phyloP scores from a whole-genome alignment of 2,329 filamentous ascomycete genomes.

The Fusarium illudens region DNA sequence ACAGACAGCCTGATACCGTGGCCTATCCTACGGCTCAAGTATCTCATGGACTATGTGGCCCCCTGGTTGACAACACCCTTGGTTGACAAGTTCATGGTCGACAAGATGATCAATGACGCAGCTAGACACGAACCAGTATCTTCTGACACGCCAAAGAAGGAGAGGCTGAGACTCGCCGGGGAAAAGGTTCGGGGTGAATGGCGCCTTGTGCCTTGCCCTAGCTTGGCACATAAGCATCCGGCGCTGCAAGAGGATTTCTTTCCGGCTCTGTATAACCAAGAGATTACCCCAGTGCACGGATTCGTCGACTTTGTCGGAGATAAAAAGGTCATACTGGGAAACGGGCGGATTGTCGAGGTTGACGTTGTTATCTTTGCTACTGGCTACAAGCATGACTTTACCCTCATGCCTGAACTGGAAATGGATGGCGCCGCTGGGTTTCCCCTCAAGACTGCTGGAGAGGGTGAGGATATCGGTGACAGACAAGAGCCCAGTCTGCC shows the following conservation, averaged over 20 bases:
- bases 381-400: background rate
- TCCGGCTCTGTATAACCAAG: background rate
- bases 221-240: conserved; percentile 1
- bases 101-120: background rate
- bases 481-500: background rate
- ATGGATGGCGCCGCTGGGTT: background rate
- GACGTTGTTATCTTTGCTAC: conserved; percentile 5
- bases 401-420: background rate
- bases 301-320: background rate
- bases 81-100: background rate
- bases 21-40: background rate
- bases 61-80: background rate
- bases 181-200: background rate
- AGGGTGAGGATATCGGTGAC: background rate
- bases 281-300: background rate
- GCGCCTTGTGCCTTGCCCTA: background rate
- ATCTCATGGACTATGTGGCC: background rate
- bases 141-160: background rate
- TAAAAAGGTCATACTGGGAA: background rate
- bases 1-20: conserved; percentile 1
- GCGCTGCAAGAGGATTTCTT: background rate
- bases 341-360: background rate
- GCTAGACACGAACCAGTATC: background rate
- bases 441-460: background rate
- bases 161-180: background rate